Evolutionary conservation across 495 filamentous ascomycete species (phyloP).

Genomic region (Sordaria brevicollis): DNA sequence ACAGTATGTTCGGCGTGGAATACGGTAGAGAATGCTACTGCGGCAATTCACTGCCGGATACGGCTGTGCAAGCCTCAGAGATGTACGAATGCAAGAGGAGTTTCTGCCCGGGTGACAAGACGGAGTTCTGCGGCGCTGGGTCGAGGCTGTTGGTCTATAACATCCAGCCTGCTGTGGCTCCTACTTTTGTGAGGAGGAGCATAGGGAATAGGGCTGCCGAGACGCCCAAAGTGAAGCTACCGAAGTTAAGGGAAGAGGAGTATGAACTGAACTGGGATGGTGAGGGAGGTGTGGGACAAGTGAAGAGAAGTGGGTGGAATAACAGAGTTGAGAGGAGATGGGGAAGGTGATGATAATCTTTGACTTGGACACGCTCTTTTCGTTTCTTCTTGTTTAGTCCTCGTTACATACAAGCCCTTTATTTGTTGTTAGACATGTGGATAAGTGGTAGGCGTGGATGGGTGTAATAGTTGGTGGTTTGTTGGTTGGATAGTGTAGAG

Average conservation of each 20-base stretch:
- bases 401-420: neutral
- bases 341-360: neutral
- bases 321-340: neutral
- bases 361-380: neutral
- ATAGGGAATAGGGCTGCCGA: neutral
- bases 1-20: slow-evolving; percentile 17
- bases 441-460: neutral
- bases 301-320: neutral
- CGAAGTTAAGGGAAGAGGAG: neutral
- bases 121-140: slow-evolving; percentile 17
- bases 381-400: neutral
- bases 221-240: neutral
- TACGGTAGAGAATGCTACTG: slow-evolving; percentile 23
- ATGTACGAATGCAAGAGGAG: slow-evolving; percentile 14
- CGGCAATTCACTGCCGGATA: slow-evolving; percentile 4
- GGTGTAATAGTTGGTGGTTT: neutral
- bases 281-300: neutral
- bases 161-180: neutral
- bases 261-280: neutral
- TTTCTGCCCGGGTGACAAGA: slow-evolving; percentile 16
- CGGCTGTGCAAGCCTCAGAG: neutral
- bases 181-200: neutral
- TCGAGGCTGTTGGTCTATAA: slow-evolving; percentile 11
- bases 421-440: neutral
- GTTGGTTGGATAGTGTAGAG: neutral